These are phyloP conservation scores for Vitis hybrid DNA, from an alignment of 177 flowering plant genomes.

Conservation along the genomic window DNA sequence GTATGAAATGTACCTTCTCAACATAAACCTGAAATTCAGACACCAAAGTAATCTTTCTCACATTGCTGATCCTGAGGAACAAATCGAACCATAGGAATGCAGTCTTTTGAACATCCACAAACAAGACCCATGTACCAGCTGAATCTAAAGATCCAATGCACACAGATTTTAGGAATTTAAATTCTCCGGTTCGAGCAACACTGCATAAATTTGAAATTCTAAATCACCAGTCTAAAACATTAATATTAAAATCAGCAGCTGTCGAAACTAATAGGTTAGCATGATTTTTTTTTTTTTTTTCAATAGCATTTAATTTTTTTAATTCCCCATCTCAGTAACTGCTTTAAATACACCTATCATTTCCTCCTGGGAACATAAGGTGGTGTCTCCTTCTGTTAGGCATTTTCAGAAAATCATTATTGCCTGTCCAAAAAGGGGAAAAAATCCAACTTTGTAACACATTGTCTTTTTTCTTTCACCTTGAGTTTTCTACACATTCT, in stretches of 20 bases:
- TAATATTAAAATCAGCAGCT: background rate
- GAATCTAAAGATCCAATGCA: background rate
- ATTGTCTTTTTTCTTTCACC: too few relatives aligned
- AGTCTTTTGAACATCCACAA: background rate
- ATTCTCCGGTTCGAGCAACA: background rate
- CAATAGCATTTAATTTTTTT: too few relatives aligned
- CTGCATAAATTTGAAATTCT: background rate
- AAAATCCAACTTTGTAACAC: too few relatives aligned
- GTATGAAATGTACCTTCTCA: slow-evolving; percentile 10
- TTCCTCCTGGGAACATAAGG: too few relatives aligned
- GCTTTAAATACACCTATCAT: too few relatives aligned
- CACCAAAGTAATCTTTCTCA: slow-evolving; percentile 13
- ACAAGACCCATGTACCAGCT: background rate
- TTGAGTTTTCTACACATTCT: too few relatives aligned
- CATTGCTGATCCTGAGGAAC: slow-evolving; percentile 6
- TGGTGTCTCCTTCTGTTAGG: too few relatives aligned
- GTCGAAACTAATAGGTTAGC: too few relatives aligned
- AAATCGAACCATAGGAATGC: background rate
- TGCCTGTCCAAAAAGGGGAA: too few relatives aligned
- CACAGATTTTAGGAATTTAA: slow-evolving; percentile 2
- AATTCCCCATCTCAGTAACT: too few relatives aligned
- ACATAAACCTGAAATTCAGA: slow-evolving; percentile 6
- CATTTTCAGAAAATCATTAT: too few relatives aligned
- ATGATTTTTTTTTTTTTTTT: too few relatives aligned
- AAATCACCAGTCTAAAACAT: background rate